phyloP scores from a whole-genome alignment of 257 asterid genomes.

The Gentiana dahurica region DNA sequence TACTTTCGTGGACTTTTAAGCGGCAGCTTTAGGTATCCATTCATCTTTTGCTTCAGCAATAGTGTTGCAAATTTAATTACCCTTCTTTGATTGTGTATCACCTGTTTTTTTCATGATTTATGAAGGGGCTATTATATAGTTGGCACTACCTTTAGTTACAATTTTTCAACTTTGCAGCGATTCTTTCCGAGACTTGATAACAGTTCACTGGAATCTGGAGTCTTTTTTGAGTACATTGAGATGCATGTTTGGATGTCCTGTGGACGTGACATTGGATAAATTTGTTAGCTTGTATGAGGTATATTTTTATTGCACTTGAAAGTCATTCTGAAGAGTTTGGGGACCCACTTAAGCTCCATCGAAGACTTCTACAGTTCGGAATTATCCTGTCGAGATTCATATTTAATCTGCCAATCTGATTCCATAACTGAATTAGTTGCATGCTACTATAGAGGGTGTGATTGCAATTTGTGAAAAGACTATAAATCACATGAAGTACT shows the following conservation, averaged over 20 bases:
- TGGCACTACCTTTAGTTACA: background rate
- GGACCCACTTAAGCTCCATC: too few relatives aligned
- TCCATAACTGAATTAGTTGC: too few relatives aligned
- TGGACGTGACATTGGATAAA: slow-evolving; percentile 43
- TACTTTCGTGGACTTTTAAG: slow-evolving; percentile 68
- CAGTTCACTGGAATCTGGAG: slow-evolving; percentile 54
- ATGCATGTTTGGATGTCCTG: slow-evolving; percentile 38
- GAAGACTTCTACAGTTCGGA: too few relatives aligned
- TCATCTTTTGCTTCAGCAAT: background rate
- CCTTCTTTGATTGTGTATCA: background rate
- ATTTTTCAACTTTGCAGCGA: slow-evolving; percentile 36
- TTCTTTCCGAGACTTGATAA: slow-evolving; percentile 27
- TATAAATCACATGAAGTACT: too few relatives aligned
- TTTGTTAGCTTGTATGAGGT: slow-evolving; percentile 61
- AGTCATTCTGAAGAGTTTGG: too few relatives aligned
- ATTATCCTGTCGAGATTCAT: too few relatives aligned
- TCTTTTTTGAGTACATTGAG: slow-evolving; percentile 43
- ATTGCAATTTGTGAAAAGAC: too few relatives aligned
- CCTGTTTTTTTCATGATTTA: background rate
- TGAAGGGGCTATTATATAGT: background rate
- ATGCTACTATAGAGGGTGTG: too few relatives aligned
- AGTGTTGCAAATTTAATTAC: background rate
- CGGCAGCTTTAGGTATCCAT: slow-evolving; percentile 57
- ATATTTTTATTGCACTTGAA: background rate
- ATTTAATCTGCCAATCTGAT: too few relatives aligned